Evolutionary conservation across 306 rosid species (phyloP).

Genomic region (Carpinus fangiana): DNA sequence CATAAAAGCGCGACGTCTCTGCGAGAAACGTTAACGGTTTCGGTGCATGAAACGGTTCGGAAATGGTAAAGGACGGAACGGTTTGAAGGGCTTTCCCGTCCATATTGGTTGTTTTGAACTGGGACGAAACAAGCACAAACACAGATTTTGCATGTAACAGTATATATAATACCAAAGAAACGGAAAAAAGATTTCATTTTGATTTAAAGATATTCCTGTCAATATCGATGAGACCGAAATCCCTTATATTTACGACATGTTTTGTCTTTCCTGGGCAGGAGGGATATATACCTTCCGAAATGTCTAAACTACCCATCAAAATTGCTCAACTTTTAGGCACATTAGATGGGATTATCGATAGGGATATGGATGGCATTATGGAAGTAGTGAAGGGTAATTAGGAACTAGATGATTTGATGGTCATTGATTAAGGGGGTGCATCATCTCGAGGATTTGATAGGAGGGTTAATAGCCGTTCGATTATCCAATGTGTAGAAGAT

Average conservation of each 20-base stretch:
- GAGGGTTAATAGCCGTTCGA: constrained; percentile 34
- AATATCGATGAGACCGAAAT: constrained; percentile 55
- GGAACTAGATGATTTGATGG: constrained; percentile 25
- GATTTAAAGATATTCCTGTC: constrained; percentile 45
- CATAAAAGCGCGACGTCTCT: constrained; percentile 15
- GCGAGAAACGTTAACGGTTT: constrained; percentile 13
- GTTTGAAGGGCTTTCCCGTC: constrained; percentile 2
- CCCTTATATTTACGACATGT: constrained; percentile 32
- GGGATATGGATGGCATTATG: not conserved
- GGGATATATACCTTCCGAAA: not conserved
- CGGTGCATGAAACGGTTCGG: constrained; percentile 7
- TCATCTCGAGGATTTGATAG: constrained; percentile 22
- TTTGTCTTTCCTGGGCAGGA: constrained; percentile 17
- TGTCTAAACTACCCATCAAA: constrained; percentile 2
- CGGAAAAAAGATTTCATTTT: constrained; percentile 12
- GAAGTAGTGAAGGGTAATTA: constrained; percentile 17
- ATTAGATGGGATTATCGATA: not conserved
- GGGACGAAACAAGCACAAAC: too few relatives aligned
- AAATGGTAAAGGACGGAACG: constrained; percentile 18
- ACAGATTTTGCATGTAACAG: constrained; percentile 2
- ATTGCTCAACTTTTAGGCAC: not conserved
- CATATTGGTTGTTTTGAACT: not conserved
- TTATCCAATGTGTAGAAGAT: constrained; percentile 4
- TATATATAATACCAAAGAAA: not conserved
- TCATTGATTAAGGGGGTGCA: not conserved